Base-by-base conservation (phyloP, 345 rosid species). In the Gossypium anomalum region DNA sequence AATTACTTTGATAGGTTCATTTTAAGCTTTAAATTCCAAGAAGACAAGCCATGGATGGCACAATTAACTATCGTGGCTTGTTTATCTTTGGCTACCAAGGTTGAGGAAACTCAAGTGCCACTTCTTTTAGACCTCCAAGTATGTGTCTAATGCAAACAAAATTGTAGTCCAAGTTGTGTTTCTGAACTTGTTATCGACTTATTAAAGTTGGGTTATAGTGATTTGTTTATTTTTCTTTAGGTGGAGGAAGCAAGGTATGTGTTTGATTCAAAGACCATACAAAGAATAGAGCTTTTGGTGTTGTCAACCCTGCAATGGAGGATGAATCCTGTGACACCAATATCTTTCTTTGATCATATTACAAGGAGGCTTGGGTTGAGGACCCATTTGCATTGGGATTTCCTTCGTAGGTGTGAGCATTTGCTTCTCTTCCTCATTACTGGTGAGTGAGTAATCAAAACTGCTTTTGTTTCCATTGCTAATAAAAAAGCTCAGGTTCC, bases 211-310 rank as follows among this genome's bases (percentile, higher is more conserved):
- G 43, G 19, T 76, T 76, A 63, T 77, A 78, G 77, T 79, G 73
- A 74, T 27, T 23, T 56, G 8, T 59, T 45, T 64, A n/a, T 12
- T 27, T 9, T 61, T 45, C 55, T 67, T 67, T 80, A 94, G 97
- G 97, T 89, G 76, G 93, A 84, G 79, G 90, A 86, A 62, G 84
- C 97, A 23, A 87, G 86, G 67, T 89, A 79, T 77, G 82, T 90
- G 27, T 94, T 94, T 74, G 97, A 92, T 77, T 88, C 97, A 43
- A 90, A 89, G 83, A 92, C 97, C 27, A 84, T 94, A 16, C 93
- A 90, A 81, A 89, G 90, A 85, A 94, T 94, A 97, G 97, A 92
- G 87, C 92, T 94, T 79, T 79, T 90, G 83, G 78, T 92, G 81
- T 86, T 94, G 43, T 89, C 98, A 51, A 85, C 91, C 27, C 97